Evolutionary conservation across 345 rosid species (phyloP).

Genomic region (Eucalyptus decipiens): DNA sequence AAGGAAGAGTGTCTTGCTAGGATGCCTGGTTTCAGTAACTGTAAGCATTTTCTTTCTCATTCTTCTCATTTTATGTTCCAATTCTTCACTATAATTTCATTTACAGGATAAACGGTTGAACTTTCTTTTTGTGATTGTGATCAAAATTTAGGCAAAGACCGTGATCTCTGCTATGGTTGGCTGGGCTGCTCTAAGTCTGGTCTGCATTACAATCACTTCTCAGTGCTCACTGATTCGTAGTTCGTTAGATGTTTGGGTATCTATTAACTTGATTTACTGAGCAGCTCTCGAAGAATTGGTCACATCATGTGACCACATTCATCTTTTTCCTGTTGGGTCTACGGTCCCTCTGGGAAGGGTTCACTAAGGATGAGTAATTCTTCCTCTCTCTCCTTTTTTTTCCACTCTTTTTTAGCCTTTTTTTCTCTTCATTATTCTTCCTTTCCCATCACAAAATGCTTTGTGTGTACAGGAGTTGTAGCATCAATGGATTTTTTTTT

Average conservation of each 20-base stretch:
- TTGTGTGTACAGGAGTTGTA: not conserved
- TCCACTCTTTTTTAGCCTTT: not conserved
- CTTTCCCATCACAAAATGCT: not conserved
- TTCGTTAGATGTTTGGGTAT: not conserved
- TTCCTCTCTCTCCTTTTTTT: not conserved
- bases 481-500: not conserved
- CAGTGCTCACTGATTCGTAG: not conserved
- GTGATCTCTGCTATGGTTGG: conserved; percentile 1
- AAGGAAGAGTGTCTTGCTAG: conserved; percentile 2
- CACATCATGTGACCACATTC: conserved; percentile 2
- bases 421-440: not conserved
- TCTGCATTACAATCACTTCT: not conserved
- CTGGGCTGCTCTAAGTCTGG: conserved; percentile 18
- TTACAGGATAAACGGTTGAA: not conserved
- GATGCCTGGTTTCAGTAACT: conserved; percentile 4
- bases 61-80: not conserved
- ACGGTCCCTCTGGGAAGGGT: not conserved
- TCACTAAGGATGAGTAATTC: not conserved
- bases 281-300: conserved; percentile 5
- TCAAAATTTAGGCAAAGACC: not conserved
- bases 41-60: not conserved
- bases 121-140: not conserved
- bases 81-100: not conserved
- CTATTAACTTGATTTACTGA: not conserved
- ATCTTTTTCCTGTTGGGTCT: conserved; percentile 1